Conservation (phyloP, 768 basidiomycete species). For the Lyophyllum atratum region DNA sequence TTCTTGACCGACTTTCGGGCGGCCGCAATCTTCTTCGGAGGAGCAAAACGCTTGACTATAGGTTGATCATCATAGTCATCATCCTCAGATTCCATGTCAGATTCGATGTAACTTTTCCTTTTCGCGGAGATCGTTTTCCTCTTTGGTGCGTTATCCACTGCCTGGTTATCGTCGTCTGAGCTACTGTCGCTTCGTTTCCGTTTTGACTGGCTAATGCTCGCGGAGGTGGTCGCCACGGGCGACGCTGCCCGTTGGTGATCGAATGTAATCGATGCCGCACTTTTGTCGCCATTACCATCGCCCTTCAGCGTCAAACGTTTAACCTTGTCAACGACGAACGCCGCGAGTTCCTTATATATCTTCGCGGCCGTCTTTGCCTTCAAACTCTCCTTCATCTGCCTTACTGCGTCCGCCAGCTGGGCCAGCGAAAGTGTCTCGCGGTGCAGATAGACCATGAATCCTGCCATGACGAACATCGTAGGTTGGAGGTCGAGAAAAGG, state of each 20-base stretch:
- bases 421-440: constrained; percentile 31
- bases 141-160: not conserved
- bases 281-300: not conserved
- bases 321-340: constrained; percentile 10
- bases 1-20: not conserved
- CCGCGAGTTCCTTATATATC: constrained; percentile 8
- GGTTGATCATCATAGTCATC: not conserved
- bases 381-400: constrained; percentile 26
- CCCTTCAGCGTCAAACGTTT: not conserved
- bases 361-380: constrained; percentile 4
- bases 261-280: not conserved
- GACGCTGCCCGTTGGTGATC: not conserved
- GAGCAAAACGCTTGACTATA: no score
- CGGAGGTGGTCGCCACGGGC: not conserved
- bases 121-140: not conserved
- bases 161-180: not conserved
- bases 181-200: not conserved
- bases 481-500: constrained; percentile 32
- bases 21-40: not conserved
- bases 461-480: constrained; percentile 47
- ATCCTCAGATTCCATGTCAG: constrained; percentile 4
- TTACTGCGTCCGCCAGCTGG: constrained; percentile 45
- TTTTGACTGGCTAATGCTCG: not conserved
- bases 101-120: no score
- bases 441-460: constrained; percentile 40